Base-by-base conservation (phyloP, 805 yeast species). In the Kregervanrija pseudodelftensis region DNA sequence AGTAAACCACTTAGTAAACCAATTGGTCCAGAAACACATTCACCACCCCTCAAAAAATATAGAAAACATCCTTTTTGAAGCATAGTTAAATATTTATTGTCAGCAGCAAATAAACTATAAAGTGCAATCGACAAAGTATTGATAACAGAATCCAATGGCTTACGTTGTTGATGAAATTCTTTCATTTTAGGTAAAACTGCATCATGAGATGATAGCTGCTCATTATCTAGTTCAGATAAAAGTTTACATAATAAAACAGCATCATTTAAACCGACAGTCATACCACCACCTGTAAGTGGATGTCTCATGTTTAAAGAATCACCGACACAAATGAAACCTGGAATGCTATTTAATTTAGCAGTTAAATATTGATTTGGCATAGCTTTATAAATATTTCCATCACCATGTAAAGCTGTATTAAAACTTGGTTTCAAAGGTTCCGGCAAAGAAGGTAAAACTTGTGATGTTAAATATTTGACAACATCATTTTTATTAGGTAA, bases 261-360 rank as follows among this genome's bases (percentile, higher is more conserved):
- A 64, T 93, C 99, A 59, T 81, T 85, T 48, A 93, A 69, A 2
- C 96, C 97, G 37, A 93, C 99, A 22, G 98, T 89, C 99, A 93
- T 93, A 49, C 99, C 99, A 51, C 99, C 99, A 43, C 99, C 99
- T 1, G 98, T 93, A 49, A 93, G 75, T 28, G 99, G 99, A 63
- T 93, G 99, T 62, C 99, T 77, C 97, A 93, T 93, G 64, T 93
- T 93, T 54, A 90, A 72, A 2, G 99, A 86, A 63, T 93, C 99
- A 40, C 99, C 99, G 33, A 93, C 60, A 53, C 91, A 73, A 33
- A 93, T 70, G 39, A 88, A 68, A 11, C 99, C 99, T 10, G 80
- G 81, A 37, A 77, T 72, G 30, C 70, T 70, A 59, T 88, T 90
- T 41, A 72, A 70, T 45, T 77, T 72, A 1, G 97, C 97, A 17